phyloP scores from a whole-genome alignment of 2,329 filamentous ascomycete species.

The Colletotrichum abscissum region DNA sequence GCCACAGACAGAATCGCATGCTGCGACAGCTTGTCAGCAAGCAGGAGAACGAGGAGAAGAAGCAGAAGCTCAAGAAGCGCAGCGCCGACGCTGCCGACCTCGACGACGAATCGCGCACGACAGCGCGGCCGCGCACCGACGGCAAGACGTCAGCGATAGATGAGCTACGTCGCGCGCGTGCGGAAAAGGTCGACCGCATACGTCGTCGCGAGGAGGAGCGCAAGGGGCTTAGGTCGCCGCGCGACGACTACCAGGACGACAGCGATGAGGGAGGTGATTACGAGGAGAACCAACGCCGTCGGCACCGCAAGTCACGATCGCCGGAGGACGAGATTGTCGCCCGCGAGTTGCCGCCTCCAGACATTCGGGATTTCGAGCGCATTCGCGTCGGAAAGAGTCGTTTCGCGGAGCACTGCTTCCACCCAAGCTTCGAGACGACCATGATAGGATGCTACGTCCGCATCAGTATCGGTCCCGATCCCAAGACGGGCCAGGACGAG shows the following conservation, averaged over 20 bases:
- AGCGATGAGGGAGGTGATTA: constrained; percentile 74
- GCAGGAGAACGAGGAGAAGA: constrained; percentile 71
- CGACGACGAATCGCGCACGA: constrained; percentile 81
- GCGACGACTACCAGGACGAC: constrained; percentile 73
- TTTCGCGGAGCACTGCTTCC: constrained; percentile 93
- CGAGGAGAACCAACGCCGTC: constrained; percentile 40
- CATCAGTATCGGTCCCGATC: constrained; percentile 83
- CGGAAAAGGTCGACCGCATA: constrained; percentile 73
- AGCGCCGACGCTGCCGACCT: constrained; percentile 84
- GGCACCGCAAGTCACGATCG: constrained; percentile 64
- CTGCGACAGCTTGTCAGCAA: constrained; percentile 80
- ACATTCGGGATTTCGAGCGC: constrained; percentile 85
- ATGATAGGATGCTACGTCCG: constrained; percentile 88
- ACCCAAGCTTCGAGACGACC: constrained; percentile 85
- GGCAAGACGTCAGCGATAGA: constrained; percentile 81
- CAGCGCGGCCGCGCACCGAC: constrained; percentile 77
- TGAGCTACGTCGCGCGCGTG: constrained; percentile 68
- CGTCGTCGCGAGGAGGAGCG: constrained; percentile 72
- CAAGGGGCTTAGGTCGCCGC: constrained; percentile 56
- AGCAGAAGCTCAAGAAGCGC: constrained; percentile 75
- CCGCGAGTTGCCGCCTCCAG: constrained; percentile 77
- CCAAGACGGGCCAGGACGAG: constrained; percentile 76
- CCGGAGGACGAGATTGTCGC: constrained; percentile 74
- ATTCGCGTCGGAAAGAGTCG: constrained; percentile 85
- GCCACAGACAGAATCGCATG: constrained; percentile 83